Evolutionary conservation across 768 basidiomycete species (phyloP).

Genomic region (Ramaria sp.): DNA sequence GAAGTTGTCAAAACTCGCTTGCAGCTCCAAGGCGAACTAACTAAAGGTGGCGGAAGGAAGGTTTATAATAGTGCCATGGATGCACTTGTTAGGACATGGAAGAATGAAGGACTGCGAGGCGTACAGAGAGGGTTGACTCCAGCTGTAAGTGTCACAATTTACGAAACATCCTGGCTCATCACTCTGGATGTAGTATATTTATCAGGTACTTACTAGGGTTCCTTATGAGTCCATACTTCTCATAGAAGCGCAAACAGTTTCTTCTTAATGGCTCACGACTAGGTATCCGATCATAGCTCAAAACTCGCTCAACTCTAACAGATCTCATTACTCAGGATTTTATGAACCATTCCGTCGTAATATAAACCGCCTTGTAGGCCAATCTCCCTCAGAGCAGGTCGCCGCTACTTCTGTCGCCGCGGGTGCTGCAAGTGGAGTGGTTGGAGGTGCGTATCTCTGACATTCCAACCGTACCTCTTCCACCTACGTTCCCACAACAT

Average conservation of each 20-base stretch:
- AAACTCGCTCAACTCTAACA: neutral
- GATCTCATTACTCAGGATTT: conserved; percentile 47
- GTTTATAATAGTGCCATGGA: conserved; percentile 90
- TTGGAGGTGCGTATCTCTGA: conserved; percentile 54
- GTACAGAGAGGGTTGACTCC: conserved; percentile 85
- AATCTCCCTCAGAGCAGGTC: conserved; percentile 50
- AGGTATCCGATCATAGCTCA: conserved; percentile 31
- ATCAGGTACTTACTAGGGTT: conserved; percentile 50
- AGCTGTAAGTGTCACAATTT: conserved; percentile 46
- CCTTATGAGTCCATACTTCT: neutral
- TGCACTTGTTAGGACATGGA: conserved; percentile 78
- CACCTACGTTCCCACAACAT: neutral
- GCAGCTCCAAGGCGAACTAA: conserved; percentile 92
- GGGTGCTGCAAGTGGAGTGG: conserved; percentile 81
- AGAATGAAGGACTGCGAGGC: conserved; percentile 83
- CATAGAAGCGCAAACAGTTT: conserved; percentile 38
- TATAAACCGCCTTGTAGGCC: conserved; percentile 61
- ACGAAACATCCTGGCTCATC: neutral
- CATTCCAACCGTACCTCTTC: neutral
- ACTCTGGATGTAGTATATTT: conserved; percentile 55
- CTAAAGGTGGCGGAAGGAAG: conserved; percentile 54
- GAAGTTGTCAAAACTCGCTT: conserved; percentile 86
- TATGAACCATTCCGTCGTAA: conserved; percentile 82
- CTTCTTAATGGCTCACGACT: conserved; percentile 86
- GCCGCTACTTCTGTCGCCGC: conserved; percentile 72